Base-by-base conservation (phyloP, 805 yeast genomes). In the Kuraishia ogatae region DNA sequence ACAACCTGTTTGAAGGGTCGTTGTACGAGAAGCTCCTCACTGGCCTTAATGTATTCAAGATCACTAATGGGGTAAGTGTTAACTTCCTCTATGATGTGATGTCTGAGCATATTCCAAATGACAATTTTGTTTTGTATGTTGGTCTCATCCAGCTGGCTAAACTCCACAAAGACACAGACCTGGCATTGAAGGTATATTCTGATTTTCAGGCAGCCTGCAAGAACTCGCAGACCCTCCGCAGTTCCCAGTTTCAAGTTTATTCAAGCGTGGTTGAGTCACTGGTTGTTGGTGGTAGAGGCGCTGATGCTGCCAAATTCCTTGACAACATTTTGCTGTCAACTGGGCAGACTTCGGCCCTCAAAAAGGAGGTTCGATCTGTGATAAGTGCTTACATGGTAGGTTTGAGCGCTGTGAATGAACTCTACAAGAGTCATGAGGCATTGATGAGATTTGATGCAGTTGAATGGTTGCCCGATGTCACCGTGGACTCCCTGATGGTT, bases 301-400 rank as follows among this genome's bases (percentile, higher is more conserved):
- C 72, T 8, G 60, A 77, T 48, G 84, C 89, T 2, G 75, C 85
- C 1, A 72, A 77, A 56, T 76, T 85, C 55, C 68, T 87, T 61
- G 87, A 85, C 62, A 71, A 75, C 48, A 71, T 85, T 5, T 65
- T 85, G 48, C 60, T 72, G 0, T 78, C 79, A 50, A 75, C 74
- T n/a, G 50, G 15, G 26, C 26, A 21, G 17, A 17, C 23, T 11
- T 8, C 50, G 6, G 26, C 22, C 4, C 21, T 47, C 17, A 21
- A 47, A 47, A 51, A 50, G 39, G 55, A 54, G 28, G 46, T 58
- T n/a, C 43, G 19, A 53, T 55, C 56, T 4, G 50, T 69, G 35
- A 51, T 71, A 17, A 64, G 72, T 10, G 53, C 63, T 39, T 71
- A 55, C 53, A 50, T 70, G 39, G 57, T 63, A 54, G 66, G 68